Base-by-base conservation (phyloP, 306 rosid species). In the Vigna unguiculata region DNA sequence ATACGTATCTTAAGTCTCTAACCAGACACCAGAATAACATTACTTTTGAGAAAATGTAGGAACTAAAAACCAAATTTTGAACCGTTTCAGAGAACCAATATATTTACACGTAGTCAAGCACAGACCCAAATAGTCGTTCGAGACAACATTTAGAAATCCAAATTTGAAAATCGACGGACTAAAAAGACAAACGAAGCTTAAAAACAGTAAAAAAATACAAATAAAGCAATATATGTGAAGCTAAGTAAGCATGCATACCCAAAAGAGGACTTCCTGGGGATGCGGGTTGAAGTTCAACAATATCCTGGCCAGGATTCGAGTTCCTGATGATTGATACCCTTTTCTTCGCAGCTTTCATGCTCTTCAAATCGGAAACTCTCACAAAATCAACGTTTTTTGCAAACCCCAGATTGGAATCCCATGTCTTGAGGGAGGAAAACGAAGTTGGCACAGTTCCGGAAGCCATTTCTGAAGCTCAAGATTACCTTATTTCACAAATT, bases 191-290 rank as follows among this genome's bases (percentile, higher is more conserved):
- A 54, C 12, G 36, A 74, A 80, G 38, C 70, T 25, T 52, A 12
- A 60, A 78, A 48, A 6, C 20, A 16, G 10, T 4, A 3, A 30
- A 24, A 1, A 52, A 6, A 15, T 36, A 68, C 24, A 41, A 71
- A 32, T 0, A 15, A 77, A 66, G 30, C 9, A 52, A 20, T 47
- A 12, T 24, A 43, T 22, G 63, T 70, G 40, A 75, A 69, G 54
- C 21, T 60, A 61, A 28, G 32, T 55, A 52, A 2, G 6, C 64
- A 67, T 71, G 30, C 72, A 82, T 83, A 96, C 99, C 98, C 76
- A 92, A 66, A 76, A 96, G 89, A 64, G 95, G 91, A 77, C 97
- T 96, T 75, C 98, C 93, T 63, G 88, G 90, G 30, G 96, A 89
- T 21, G 99, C 96, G 1, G 91, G 89, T 87, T 91, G 90, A 71